Base-by-base conservation (phyloP, 1,284 basidiomycete genomes). In the Rhodotorula sp. region DNA sequence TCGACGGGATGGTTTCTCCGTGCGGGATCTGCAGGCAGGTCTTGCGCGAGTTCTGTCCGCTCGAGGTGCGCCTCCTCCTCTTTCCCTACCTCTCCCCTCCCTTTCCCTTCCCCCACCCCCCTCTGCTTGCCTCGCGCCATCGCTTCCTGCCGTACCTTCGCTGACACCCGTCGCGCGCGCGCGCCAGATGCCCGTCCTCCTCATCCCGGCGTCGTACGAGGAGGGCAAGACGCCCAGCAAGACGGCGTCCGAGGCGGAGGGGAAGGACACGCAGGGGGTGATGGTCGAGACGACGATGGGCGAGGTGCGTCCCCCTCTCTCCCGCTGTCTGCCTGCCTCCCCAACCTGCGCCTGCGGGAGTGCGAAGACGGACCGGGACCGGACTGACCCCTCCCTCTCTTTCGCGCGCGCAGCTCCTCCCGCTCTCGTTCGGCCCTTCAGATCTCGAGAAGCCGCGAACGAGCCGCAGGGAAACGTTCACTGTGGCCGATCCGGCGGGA, bases 21-120 rank as follows among this genome's bases (percentile, higher is more conserved):
- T 97, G 94, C 80, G 94, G 94, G 2, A 88, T 96, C 73, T 97
- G 94, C 79, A 88, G 94, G 13, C 94, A 97, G 81, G 86, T 95
- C 66, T 87, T 97, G 64, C 88, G 92, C 66, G 94, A 97, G 81
- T 97, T 97, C 81, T 92, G 91, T 79, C 80, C 86, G 12, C 85
- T 87, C 32, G 57, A 75, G 36, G 75, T 77, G 13, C 32, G 71
- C n/a, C n/a, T n/a, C n/a, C n/a, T n/a, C n/a, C n/a, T n/a, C n/a
- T n/a, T n/a, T n/a, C n/a, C n/a, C n/a, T n/a, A n/a, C n/a, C n/a
- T n/a, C n/a, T n/a, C n/a, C n/a, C n/a, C n/a, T n/a, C n/a, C n/a
- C n/a, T n/a, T n/a, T n/a, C n/a, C n/a, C n/a, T n/a, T n/a, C n/a
- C n/a, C n/a, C n/a, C n/a, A n/a, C n/a, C n/a, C n/a, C n/a, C n/a